These are phyloP conservation scores for Fusarium sp. DNA, from an alignment of 2,329 filamentous ascomycete genomes.

Conservation along the genomic window DNA sequence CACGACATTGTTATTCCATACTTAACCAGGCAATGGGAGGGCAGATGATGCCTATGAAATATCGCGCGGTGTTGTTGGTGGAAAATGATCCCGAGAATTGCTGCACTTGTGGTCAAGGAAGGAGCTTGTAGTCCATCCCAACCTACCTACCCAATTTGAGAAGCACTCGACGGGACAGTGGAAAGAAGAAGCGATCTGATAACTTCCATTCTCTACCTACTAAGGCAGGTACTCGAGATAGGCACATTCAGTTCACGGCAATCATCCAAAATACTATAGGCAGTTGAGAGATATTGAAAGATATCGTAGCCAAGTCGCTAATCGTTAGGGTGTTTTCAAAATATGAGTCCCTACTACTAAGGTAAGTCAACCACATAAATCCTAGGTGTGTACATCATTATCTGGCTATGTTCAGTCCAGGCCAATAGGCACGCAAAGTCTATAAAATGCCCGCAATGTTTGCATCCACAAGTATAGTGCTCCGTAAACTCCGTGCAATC, in stretches of 20 bases:
- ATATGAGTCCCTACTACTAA: neutral
- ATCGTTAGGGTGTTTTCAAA: slow-evolving; percentile 22
- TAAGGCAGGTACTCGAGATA: neutral
- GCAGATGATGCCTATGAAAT: neutral
- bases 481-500: slow-evolving; percentile 42
- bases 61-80: neutral
- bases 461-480: slow-evolving; percentile 16
- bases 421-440: slow-evolving; percentile 20
- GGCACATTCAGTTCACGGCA: neutral
- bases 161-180: neutral
- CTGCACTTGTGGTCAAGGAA: neutral
- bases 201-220: neutral
- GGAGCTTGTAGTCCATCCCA: too few relatives aligned
- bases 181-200: neutral
- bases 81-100: neutral
- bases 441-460: slow-evolving; percentile 35
- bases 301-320: neutral
- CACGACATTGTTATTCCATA: slow-evolving; percentile 4
- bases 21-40: neutral
- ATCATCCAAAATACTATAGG: neutral
- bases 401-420: slow-evolving; percentile 16
- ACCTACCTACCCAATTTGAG: too few relatives aligned
- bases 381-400: slow-evolving; percentile 3
- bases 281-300: neutral
- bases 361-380: slow-evolving; percentile 8